Percentiles rank a stretch among this genome's conserved stretches.
Conservation (phyloP, 2,329 filamentous ascomycete genomes). For the Sporothrix curviconia region DNA sequence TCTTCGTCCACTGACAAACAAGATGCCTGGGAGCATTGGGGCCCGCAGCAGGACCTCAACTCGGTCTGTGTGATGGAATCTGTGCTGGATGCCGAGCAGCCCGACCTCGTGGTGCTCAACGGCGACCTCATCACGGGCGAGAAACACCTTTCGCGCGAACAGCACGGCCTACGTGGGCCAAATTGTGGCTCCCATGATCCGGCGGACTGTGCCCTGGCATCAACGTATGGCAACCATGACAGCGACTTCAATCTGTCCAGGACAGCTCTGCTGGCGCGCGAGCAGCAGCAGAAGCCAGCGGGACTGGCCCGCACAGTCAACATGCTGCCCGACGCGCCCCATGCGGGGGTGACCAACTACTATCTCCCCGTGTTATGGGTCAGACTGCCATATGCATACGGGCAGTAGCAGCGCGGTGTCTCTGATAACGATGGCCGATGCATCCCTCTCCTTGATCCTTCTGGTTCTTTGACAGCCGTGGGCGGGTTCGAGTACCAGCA, state of each 20-base stretch:
- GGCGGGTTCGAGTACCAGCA: constrained; percentile 39
- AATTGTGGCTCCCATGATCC: constrained; percentile 42
- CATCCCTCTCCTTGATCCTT: constrained; percentile 35
- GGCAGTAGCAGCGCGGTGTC: too few species aligned
- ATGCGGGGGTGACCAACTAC: constrained; percentile 27
- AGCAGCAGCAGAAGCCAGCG: constrained; percentile 19
- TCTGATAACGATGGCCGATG: constrained; percentile 12
- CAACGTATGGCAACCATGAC: constrained; percentile 57
- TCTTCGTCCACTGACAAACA: background rate
- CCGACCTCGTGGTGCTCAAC: constrained; percentile 52
- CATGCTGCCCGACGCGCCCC: constrained; percentile 20
- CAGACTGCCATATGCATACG: too few species aligned
- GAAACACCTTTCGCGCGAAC: constrained; percentile 41
- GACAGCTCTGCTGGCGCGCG: constrained; percentile 23
- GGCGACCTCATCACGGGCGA: constrained; percentile 59
- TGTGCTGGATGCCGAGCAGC: constrained; percentile 28
- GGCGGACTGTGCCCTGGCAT: constrained; percentile 44
- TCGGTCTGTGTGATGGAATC: constrained; percentile 30
- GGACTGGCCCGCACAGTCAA: constrained; percentile 20
- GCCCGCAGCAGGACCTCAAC: constrained; percentile 32
- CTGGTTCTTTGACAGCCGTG: constrained; percentile 57
- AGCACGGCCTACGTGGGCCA: constrained; percentile 42
- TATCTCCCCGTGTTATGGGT: constrained; percentile 26
- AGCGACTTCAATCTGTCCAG: constrained; percentile 42
- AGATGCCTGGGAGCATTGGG: constrained; percentile 37